A percentile compares a stretch with the other conserved stretches of the same genome.
phyloP scores from a whole-genome alignment of 495 filamentous ascomycete genomes.

The Aspergillus asperescens region DNA sequence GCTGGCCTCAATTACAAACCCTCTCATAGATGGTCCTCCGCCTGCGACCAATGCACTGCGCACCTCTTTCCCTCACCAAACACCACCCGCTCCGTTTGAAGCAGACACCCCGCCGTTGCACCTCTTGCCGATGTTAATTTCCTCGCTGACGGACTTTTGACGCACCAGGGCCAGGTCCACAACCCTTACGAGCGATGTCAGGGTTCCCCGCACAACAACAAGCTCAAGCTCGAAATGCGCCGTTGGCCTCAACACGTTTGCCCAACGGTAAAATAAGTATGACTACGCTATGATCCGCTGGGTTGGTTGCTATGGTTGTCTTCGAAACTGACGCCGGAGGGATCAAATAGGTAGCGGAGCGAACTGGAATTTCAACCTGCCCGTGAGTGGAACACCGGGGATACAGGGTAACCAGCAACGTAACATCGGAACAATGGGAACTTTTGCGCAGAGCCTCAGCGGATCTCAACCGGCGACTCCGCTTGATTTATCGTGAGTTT shows the following conservation, averaged over 20 bases:
- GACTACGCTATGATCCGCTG: constrained; percentile 17
- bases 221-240: constrained; percentile 55
- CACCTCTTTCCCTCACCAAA: constrained; percentile 18
- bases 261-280: constrained; percentile 73
- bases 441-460: constrained; percentile 77
- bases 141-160: constrained; percentile 28
- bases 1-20: constrained; percentile 25
- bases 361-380: constrained; percentile 72
- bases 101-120: constrained; percentile 12
- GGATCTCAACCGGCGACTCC: constrained; percentile 70
- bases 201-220: constrained; percentile 64
- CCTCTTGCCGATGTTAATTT: constrained; percentile 3
- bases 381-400: constrained; percentile 62
- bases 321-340: constrained; percentile 31
- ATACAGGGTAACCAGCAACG: constrained; percentile 56
- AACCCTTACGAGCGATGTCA: constrained; percentile 64
- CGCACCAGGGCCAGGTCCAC: constrained; percentile 57
- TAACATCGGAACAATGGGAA: constrained; percentile 56
- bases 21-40: constrained; percentile 17
- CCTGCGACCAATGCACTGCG: constrained; percentile 30
- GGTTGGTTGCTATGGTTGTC: constrained; percentile 3
- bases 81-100: constrained; percentile 8
- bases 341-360: constrained; percentile 55
- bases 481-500: constrained; percentile 75
- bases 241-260: constrained; percentile 59